Base-by-base conservation (phyloP, 305 asterid genomes). In the Salvia sclarea region DNA sequence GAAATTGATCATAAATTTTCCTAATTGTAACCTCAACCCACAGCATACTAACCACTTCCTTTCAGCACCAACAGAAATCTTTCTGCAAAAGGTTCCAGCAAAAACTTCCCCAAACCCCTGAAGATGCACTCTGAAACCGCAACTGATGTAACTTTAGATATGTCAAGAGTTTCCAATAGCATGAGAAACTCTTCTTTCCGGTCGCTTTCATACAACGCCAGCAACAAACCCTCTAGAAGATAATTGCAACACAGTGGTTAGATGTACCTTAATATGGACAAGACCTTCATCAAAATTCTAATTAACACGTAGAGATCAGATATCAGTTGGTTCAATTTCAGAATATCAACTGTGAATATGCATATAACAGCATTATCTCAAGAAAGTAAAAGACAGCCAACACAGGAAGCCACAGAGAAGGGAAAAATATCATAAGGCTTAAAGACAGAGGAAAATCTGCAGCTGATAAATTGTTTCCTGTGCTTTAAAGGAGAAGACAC, bases 71-170 rank as follows among this genome's bases (percentile, higher is more conserved):
- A 55, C 68, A 95, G 56, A 80, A 76, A 79, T 69, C 78, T 83
- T 83, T 85, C 86, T 11, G 89, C 83, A 44, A 61, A 73, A 70
- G 86, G 64, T 78, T 88, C 95, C 61, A 88, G 84, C 21, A 47
- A 60, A 57, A 83, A 76, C 90, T 85, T 89, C 77, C 97, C 99
- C 84, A 95, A 58, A 14, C 76, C 81, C 75, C 72, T 80, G 81
- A 95, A 95, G 75, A 92, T 79, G 55, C 76, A 40, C 76, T 68
- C 72, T 48, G 76, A 61, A 72, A 38, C 57, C 41, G 79, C 81
- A 71, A 63, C 63, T 66, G 95, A 82, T 17, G 85, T 75, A 78
- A 85, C 78, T 69, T 81, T 82, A 66, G 88, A 78, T 72, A 85
- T 78, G 78, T 85, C 92, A 30, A 86, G 73, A 72, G 86, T 74